Conservation (phyloP, 352 stramenopile species). For the Globisporangium recalcitrans region DNA sequence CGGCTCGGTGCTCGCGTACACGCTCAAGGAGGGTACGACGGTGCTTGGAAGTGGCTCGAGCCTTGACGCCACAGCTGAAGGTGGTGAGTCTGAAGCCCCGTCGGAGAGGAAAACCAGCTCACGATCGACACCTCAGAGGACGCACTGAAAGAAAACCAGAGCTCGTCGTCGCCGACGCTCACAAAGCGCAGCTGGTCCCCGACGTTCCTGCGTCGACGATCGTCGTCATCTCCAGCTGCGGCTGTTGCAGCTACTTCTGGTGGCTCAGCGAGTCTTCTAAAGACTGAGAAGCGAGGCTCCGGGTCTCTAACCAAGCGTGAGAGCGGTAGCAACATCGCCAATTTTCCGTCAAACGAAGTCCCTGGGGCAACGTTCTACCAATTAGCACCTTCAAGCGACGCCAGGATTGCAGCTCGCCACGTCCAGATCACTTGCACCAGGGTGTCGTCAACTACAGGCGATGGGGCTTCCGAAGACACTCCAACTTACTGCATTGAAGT, state of each 20-base stretch:
- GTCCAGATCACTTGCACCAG: slow-evolving; percentile 26
- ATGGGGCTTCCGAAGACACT: not conserved
- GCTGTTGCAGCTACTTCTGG: slow-evolving; percentile 3
- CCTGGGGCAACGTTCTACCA: slow-evolving; percentile 18
- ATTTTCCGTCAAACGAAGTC: not conserved
- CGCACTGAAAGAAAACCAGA: not conserved
- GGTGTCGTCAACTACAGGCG: not conserved
- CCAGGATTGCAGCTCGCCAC: slow-evolving; percentile 24
- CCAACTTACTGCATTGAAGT: slow-evolving; percentile 23
- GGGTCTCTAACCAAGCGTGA: not conserved
- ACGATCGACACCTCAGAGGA: not conserved
- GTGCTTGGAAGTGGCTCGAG: slow-evolving; percentile 36
- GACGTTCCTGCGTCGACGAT: slow-evolving; percentile 28
- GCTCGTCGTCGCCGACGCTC: not conserved
- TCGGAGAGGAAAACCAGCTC: slow-evolving; percentile 7
- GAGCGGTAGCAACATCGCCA: not conserved
- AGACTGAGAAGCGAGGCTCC: not conserved
- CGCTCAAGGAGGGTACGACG: slow-evolving; percentile 36
- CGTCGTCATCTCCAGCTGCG: slow-evolving; percentile 21
- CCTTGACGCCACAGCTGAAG: slow-evolving; percentile 15
- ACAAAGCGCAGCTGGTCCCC: slow-evolving; percentile 38
- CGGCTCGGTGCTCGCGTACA: slow-evolving; percentile 34
- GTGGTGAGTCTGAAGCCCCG: slow-evolving; percentile 9
- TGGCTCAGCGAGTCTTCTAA: not conserved
- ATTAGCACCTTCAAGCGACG: slow-evolving; percentile 18